Evolutionary conservation across 768 basidiomycete genomes (phyloP).

Genomic region (Phallus indusiatus): DNA sequence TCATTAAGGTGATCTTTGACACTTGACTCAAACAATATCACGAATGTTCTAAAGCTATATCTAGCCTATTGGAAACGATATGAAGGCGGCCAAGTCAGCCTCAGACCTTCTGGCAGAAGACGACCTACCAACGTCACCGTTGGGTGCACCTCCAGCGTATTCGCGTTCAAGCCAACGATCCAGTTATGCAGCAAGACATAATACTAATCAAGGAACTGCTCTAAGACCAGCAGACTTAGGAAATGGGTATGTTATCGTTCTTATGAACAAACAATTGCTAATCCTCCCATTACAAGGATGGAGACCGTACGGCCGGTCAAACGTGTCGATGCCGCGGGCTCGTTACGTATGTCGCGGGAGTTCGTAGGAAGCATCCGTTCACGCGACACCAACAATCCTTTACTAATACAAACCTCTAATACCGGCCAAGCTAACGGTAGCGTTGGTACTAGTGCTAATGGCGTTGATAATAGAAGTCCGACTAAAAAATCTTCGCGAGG

Average conservation of each 20-base stretch:
- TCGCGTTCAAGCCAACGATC: slow-evolving; percentile 53
- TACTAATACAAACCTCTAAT: slow-evolving; percentile 30
- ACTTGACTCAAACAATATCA: background rate
- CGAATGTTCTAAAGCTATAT: too few species aligned
- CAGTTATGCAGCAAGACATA: slow-evolving; percentile 70
- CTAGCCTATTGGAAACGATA: too few species aligned
- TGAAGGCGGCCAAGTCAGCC: slow-evolving; percentile 24
- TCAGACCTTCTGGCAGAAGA: slow-evolving; percentile 18
- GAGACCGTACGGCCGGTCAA: slow-evolving; percentile 92
- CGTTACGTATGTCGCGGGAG: slow-evolving; percentile 67
- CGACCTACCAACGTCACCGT: slow-evolving; percentile 21
- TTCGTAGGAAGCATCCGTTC: slow-evolving; percentile 64
- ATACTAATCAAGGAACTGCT: slow-evolving; percentile 58
- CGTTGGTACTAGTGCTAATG: slow-evolving; percentile 6
- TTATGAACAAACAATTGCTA: background rate
- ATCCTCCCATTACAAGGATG: slow-evolving; percentile 27
- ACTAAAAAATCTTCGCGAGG: slow-evolving; percentile 32
- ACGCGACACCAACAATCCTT: slow-evolving; percentile 38
- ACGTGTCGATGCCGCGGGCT: slow-evolving; percentile 75
- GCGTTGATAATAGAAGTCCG: slow-evolving; percentile 14
- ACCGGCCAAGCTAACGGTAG: slow-evolving; percentile 31
- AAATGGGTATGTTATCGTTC: slow-evolving; percentile 37
- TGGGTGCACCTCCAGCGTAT: slow-evolving; percentile 68
- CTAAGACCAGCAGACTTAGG: slow-evolving; percentile 79
- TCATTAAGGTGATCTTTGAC: slow-evolving; percentile 37